Conservation (phyloP, 1,284 basidiomycete genomes). For the Xanthoconium separans region DNA sequence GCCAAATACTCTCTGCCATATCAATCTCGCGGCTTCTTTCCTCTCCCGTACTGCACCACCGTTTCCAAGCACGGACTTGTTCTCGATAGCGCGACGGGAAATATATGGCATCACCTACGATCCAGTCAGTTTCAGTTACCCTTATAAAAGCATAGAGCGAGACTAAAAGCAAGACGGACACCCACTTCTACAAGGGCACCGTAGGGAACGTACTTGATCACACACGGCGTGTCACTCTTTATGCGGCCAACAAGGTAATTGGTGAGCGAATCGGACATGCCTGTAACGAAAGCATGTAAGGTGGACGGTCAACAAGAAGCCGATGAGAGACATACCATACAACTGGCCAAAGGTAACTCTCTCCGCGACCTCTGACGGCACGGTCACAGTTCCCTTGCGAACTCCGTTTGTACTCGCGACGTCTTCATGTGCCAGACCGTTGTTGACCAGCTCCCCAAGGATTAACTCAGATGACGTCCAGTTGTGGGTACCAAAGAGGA, state of each 20-base stretch:
- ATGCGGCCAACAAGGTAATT: slow-evolving; percentile 63
- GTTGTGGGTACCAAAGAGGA: slow-evolving; percentile 90
- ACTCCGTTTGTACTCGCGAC: slow-evolving; percentile 20
- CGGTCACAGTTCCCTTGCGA: slow-evolving; percentile 34
- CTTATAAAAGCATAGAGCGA: neutral
- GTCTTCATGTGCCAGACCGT: slow-evolving; percentile 50
- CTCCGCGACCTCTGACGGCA: slow-evolving; percentile 59
- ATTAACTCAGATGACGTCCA: slow-evolving; percentile 64
- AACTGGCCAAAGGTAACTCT: slow-evolving; percentile 80
- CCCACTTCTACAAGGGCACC: slow-evolving; percentile 72
- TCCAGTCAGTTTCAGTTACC: neutral
- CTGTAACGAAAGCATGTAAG: slow-evolving; percentile 37
- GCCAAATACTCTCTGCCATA: slow-evolving; percentile 48
- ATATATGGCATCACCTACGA: slow-evolving; percentile 68
- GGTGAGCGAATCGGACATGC: slow-evolving; percentile 84
- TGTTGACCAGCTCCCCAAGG: slow-evolving; percentile 56
- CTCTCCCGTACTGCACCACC: slow-evolving; percentile 60
- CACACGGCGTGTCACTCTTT: slow-evolving; percentile 59
- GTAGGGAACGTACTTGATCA: slow-evolving; percentile 86
- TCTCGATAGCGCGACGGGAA: slow-evolving; percentile 75
- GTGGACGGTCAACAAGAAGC: neutral
- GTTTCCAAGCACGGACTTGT: slow-evolving; percentile 56
- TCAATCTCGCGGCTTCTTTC: slow-evolving; percentile 47
- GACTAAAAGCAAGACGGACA: too few relatives aligned
- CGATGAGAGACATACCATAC: slow-evolving; percentile 57